Evolutionary conservation across 208 protist genomes (phyloP).

Genomic region (Crithidia bombi): DNA sequence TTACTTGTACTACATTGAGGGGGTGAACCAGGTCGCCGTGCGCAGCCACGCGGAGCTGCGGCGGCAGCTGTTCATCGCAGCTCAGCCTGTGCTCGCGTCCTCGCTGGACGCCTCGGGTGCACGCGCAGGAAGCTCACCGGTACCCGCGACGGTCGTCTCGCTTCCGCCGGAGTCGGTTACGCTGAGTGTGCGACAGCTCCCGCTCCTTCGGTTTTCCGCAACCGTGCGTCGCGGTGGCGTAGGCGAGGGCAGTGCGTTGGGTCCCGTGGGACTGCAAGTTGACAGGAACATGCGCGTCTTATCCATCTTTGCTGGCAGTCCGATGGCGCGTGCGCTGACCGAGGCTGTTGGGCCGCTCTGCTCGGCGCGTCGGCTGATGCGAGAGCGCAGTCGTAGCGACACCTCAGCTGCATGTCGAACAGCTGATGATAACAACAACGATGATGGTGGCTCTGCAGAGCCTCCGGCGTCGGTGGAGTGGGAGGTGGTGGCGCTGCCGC

Average conservation of each 20-base stretch:
- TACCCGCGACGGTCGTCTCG: neutral
- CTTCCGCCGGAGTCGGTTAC: slow-evolving; percentile 55
- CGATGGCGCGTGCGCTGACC: slow-evolving; percentile 53
- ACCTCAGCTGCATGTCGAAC: no score
- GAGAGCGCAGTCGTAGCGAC: neutral
- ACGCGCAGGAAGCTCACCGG: no score
- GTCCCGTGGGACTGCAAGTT: slow-evolving; percentile 63
- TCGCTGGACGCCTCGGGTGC: no score
- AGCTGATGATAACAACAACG: no score
- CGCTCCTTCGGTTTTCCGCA: slow-evolving; percentile 53
- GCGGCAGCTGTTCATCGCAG: slow-evolving; percentile 27
- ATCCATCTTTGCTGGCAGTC: slow-evolving; percentile 38
- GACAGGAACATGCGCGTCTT: slow-evolving; percentile 61
- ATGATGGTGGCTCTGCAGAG: neutral
- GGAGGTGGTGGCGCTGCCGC: slow-evolving; percentile 15
- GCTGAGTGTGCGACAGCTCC: slow-evolving; percentile 65
- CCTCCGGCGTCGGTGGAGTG: slow-evolving; percentile 1
- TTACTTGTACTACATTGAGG: slow-evolving; percentile 59
- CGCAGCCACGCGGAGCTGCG: slow-evolving; percentile 31
- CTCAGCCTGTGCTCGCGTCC: slow-evolving; percentile 3
- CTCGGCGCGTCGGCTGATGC: slow-evolving; percentile 54
- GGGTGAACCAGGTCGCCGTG: slow-evolving; percentile 56
- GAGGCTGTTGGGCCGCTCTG: slow-evolving; percentile 47
- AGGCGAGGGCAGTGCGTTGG: slow-evolving; percentile 35
- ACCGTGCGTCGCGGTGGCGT: slow-evolving; percentile 39